phyloP scores from a whole-genome alignment of 306 rosid species.

The Vicia sativa region DNA sequence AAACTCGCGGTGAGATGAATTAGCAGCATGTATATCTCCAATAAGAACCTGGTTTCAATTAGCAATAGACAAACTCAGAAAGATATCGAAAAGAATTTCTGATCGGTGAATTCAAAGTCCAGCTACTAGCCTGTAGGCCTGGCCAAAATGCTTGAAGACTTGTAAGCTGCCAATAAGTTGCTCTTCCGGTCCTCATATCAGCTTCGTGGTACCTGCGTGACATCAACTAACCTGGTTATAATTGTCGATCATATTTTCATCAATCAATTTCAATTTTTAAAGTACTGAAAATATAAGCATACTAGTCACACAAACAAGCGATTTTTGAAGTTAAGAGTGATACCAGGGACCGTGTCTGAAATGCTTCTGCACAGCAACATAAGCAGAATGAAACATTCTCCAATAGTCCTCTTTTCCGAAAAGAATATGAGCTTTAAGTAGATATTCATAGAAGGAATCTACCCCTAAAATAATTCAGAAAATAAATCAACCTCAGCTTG shows the following conservation, averaged over 20 bases:
- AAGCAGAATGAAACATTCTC: conserved; percentile 59
- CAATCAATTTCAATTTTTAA: conserved; percentile 8
- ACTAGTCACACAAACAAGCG: conserved; percentile 11
- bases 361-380: conserved; percentile 57
- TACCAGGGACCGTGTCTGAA: conserved; percentile 98
- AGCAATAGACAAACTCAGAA: conserved; percentile 42
- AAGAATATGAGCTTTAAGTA: conserved; percentile 86
- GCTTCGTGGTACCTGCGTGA: conserved; percentile 91
- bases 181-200: conserved; percentile 95
- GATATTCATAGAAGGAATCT: conserved; percentile 97
- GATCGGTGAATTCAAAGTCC: neutral
- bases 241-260: conserved; percentile 31
- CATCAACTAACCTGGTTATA: conserved; percentile 39
- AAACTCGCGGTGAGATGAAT: conserved; percentile 91
- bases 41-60: conserved; percentile 73
- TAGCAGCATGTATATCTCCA: conserved; percentile 92
- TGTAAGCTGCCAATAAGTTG: conserved; percentile 98
- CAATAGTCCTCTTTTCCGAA: conserved; percentile 58
- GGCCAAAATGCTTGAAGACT: conserved; percentile 99
- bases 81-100: conserved; percentile 15
- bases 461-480: conserved; percentile 69
- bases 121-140: conserved; percentile 81
- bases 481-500: conserved; percentile 27
- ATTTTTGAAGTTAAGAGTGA: conserved; percentile 34
- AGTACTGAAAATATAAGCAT: conserved; percentile 12